A percentile compares a stretch with the other conserved stretches of the same genome.
phyloP scores from a whole-genome alignment of 2,329 filamentous ascomycete genomes.

The Verticillium nubilum region DNA sequence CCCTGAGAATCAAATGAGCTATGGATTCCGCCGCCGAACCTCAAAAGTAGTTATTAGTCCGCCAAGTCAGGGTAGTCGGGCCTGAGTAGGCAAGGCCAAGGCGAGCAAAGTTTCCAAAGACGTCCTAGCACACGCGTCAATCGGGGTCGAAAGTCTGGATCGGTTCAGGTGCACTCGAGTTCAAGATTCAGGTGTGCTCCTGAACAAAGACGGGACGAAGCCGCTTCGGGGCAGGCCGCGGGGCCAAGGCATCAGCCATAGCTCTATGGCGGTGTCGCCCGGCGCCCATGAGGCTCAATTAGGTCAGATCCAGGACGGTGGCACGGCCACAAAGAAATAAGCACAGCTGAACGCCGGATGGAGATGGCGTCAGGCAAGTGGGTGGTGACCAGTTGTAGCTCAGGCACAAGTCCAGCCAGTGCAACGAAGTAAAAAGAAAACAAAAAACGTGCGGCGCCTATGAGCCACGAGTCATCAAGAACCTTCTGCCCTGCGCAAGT shows the following conservation, averaged over 20 bases:
- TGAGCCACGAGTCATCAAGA: not conserved
- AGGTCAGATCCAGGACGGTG: not conserved
- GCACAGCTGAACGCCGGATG: not conserved
- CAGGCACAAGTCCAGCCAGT: not conserved
- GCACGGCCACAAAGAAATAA: not conserved
- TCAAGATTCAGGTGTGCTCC: not conserved
- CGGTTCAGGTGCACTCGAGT: not conserved
- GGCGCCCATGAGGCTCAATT: not conserved
- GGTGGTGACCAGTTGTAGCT: not conserved
- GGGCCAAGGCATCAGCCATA: not conserved
- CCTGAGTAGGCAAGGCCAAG: not conserved
- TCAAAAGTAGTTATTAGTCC: not conserved
- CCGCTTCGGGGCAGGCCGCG: not conserved
- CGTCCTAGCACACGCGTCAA: not conserved
- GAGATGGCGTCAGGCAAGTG: not conserved
- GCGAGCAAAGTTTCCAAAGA: not conserved
- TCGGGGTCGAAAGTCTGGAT: not conserved
- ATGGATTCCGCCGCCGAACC: not conserved
- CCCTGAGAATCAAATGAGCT: not conserved
- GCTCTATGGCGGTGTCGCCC: not conserved
- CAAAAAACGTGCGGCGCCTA: too few species aligned
- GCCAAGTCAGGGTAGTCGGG: not conserved
- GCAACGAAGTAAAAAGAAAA: too few species aligned
- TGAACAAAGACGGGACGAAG: not conserved
- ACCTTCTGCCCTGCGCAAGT: not conserved